Evolutionary conservation across 495 filamentous ascomycete genomes (phyloP).

Genomic region (Lasiosphaeriaceae sp.): DNA sequence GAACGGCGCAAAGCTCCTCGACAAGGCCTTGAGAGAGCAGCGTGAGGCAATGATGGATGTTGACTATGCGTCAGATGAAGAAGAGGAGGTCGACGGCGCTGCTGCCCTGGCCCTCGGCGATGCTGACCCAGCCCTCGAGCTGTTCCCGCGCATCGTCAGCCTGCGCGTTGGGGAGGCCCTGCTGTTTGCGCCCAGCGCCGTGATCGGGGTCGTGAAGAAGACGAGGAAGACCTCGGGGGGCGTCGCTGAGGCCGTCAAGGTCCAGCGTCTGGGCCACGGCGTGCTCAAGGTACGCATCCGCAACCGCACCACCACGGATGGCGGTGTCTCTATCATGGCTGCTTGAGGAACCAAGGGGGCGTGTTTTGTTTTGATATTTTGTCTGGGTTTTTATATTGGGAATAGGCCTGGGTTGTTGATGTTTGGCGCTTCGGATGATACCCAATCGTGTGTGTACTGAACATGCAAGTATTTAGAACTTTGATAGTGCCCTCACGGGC

Average conservation of each 20-base stretch:
- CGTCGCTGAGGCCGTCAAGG: too few species aligned
- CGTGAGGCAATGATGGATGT: too few species aligned
- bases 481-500: too few species aligned
- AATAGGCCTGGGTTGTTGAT: too few species aligned
- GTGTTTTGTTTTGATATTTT: not conserved
- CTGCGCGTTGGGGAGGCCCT: constrained; percentile 62
- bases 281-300: constrained; percentile 52
- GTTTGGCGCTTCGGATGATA: too few species aligned
- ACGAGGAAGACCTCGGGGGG: too few species aligned
- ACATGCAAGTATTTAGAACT: too few species aligned
- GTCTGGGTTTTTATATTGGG: not conserved
- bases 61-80: not conserved
- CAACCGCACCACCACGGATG: constrained; percentile 52
- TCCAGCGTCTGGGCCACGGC: constrained; percentile 40
- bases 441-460: too few species aligned
- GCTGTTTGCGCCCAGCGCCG: constrained; percentile 60
- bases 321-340: constrained; percentile 53
- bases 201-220: constrained; percentile 38
- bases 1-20: constrained; percentile 17
- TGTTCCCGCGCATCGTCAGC: constrained; percentile 56
- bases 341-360: constrained; percentile 9
- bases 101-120: constrained; percentile 23
- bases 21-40: constrained; percentile 11
- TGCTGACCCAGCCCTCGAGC: constrained; percentile 26
- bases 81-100: not conserved